phyloP scores from a whole-genome alignment of 1,139 yeast species.

The Blastobotrys capitulatus region DNA sequence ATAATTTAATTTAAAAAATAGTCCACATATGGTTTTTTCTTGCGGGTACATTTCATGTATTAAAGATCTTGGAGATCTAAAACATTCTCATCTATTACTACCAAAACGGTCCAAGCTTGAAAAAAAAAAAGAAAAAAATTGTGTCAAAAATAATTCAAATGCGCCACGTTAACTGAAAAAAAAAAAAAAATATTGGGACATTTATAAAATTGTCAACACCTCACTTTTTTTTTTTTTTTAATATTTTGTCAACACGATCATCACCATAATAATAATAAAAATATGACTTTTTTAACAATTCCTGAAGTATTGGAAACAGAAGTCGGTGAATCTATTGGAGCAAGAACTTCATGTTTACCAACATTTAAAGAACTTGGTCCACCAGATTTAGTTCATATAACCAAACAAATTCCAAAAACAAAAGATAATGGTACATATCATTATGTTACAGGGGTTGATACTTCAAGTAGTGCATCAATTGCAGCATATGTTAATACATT shows the following conservation, averaged over 20 bases:
- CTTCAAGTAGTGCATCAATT: conserved; percentile 54
- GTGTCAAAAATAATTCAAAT: background rate
- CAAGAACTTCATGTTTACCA: conserved; percentile 42
- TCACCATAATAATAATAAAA: background rate
- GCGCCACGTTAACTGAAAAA: background rate
- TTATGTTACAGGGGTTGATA: conserved; percentile 61
- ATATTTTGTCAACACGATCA: conserved; percentile 6
- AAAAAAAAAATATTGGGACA: background rate
- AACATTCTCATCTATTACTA: too few species aligned
- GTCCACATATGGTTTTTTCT: too few species aligned
- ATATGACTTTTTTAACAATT: conserved; percentile 16
- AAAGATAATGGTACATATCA: conserved; percentile 55
- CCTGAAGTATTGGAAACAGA: conserved; percentile 44
- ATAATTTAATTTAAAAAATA: too few species aligned
- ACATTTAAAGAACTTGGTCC: conserved; percentile 68
- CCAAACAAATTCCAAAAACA: conserved; percentile 43
- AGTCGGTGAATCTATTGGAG: conserved; percentile 46
- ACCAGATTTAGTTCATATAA: conserved; percentile 77
- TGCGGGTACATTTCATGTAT: too few species aligned
- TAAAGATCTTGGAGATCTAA: too few species aligned
- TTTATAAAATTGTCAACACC: too few species aligned
- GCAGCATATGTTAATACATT: conserved; percentile 74
- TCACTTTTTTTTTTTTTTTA: background rate
- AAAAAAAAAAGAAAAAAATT: background rate
- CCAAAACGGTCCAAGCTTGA: background rate